Base-by-base conservation (phyloP, 495 filamentous ascomycete genomes). In the Pyronema domesticum region DNA sequence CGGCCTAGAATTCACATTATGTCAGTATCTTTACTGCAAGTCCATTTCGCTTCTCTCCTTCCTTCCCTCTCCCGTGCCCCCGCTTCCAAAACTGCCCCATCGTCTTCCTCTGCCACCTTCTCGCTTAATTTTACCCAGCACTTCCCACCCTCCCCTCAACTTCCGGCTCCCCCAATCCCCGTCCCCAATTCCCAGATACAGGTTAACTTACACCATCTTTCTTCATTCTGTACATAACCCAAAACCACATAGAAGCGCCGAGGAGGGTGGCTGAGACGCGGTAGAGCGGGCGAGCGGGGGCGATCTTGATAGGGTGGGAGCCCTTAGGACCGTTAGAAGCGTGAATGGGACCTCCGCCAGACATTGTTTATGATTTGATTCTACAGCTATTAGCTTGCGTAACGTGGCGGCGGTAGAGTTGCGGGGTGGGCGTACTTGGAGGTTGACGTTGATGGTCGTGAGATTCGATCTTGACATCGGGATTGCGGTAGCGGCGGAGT, bases 181-280 rank as follows among this genome's bases (percentile, higher is more conserved):
- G 19, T 13, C 13, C 45, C 3, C 11, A 14, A 30, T 30, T 30
- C 45, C 10, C 45, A 51, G 13, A 35, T 11, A 10, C 7, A 5
- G 23, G 23, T 30, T 43, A 43, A 43, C 53, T 62, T 72, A 79
- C 78, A 74, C 80, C 80, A 65, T 99, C 91, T 71, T 96, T 85
- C 77, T 87, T 94, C 59, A 89, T 87, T 42, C 93, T 79, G 67
- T 94, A 98, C 91, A 64, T 64, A 43, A 59, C 40, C 69, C 88
- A 96, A 72, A 96, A 96, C 91, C 91, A 99, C 93, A 96, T 99
- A 72, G 81, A 83, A 17, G 91, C 91, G 57, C 87, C 86, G 48
- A 99, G 71, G 51, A 79, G 82, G 30, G 86, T 95, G 43, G 85
- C 91, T 42, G 80, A 74, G 66, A 85, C 83, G 64, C 86, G 76